Base-by-base conservation (phyloP, 352 stramenopile genomes). In the Phytophthora brassicae region DNA sequence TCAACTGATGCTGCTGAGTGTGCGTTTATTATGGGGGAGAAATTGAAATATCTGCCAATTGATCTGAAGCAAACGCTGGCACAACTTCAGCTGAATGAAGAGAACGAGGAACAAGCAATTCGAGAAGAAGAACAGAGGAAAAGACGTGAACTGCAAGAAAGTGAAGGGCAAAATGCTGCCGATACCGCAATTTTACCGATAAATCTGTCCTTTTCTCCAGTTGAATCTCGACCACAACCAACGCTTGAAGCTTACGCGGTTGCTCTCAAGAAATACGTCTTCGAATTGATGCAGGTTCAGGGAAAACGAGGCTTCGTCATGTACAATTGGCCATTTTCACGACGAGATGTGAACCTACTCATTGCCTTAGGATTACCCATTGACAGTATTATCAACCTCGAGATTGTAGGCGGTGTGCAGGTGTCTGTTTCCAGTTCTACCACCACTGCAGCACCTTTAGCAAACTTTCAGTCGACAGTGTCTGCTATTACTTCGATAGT, bases 371-470 rank as follows among this genome's bases (percentile, higher is more conserved):
- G 77, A 1, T 33, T 89, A 1, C 63, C 81, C 0, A 51, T 90
- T 9, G 79, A 89, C 50, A 84, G 75, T 16, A 67, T 89, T 8
- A 53, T 89, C 4, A 79, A 89, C 9, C 46, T 90, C n/a, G 73
- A 85, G 26, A 47, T 72, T 7, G 26, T 61, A 5, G 39, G 53
- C 23, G 23, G 38, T 28, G 19, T 45, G 13, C 45, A 60, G 5
- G 33, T 42, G 2, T 6, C 60, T 7, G 23, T 44, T 14, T 20
- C 22, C 3, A 56, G 22, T 29, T 22, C 57, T 8, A n/a, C 55
- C 7, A n/a, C 24, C 43, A 13, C 49, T n/a, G 7, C 41, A 48
- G 44, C 26, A 35, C n/a, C 22, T 54, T 22, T 14, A 33, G n/a
- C n/a, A n/a, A n/a, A n/a, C n/a, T 5, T 22, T 19, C 16, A 20